Evolutionary conservation across 2,329 filamentous ascomycete genomes (phyloP), one percentile per base, ranked within the genome.

Genomic region (Ampelomyces quisqualis): DNA sequence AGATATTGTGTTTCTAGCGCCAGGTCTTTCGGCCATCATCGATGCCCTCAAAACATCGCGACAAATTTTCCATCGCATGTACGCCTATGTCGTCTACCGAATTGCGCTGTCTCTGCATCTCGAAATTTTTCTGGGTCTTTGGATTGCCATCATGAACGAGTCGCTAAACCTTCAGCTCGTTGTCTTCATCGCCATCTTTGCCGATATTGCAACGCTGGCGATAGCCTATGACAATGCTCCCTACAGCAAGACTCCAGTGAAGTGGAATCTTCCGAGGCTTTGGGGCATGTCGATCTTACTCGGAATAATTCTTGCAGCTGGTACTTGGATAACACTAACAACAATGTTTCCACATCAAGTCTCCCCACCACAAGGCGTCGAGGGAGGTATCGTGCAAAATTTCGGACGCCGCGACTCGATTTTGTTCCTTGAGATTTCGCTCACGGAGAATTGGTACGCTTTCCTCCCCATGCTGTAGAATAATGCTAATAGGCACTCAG

Each of bases 11-110:
- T 95, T 95, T 79, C 81, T 95, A 67, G 88, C 87, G 58, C 88
- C 89, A 40, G 90, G 89, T 77, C 83, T 95, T 49, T 90, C 88
- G 71, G 87, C 89, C 50, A 94, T 95, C 70, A 94, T 95, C 61
- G 88, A 94, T 68, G 88, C 89, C 47, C 80, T 95, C 58, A 95
- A 95, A 77, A 94, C 87, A 55, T 91, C 88, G 21, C 87, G 90
- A 62, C 89, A 94, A 71, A 95, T 95, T 70, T 95, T 95, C 78
- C 89, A 95, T 75, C 88, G 90, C 62, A 95, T 95, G 89, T 93
- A 95, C 74, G 86, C 89, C 45, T 95, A 95, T 76, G 88, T 95
- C 55, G 86, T 95, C 62, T 95, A 95, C 77, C 88, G 90, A 80
- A 95, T 95, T 64, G 89, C 90, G 34, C 75, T 95, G 62, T 95